Evolutionary conservation across 139 green algal species (phyloP).

Genomic region (Astrephomene gubernaculifera): DNA sequence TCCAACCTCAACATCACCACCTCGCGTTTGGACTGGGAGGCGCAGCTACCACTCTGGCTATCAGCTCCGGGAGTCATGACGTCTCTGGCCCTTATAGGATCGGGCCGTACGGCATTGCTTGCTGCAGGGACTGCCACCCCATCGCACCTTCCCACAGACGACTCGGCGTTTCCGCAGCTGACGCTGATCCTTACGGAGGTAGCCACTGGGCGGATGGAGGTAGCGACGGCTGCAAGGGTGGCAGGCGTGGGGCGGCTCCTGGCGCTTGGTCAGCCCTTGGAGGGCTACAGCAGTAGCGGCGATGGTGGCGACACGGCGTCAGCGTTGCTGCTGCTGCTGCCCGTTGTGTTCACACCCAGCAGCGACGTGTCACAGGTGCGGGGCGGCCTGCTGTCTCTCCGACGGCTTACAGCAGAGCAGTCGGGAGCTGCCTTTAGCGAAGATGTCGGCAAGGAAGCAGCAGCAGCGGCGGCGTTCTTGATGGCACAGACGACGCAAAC

Average conservation of each 20-base stretch:
- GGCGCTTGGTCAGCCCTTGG: background rate
- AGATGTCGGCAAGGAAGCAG: too few relatives aligned
- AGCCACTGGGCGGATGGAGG: background rate
- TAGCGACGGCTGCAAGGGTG: background rate
- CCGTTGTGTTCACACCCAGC: background rate
- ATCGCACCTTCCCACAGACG: background rate
- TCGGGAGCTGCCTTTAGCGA: too few relatives aligned
- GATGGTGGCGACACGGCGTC: background rate
- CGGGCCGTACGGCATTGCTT: background rate
- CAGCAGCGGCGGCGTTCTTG: too few relatives aligned
- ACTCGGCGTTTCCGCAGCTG: background rate
- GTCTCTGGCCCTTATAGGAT: background rate
- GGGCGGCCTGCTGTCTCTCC: background rate
- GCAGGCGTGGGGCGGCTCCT: background rate
- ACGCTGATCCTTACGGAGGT: background rate
- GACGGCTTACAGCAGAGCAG: background rate
- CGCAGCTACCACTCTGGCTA: background rate
- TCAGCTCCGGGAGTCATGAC: background rate
- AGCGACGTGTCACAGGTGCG: background rate
- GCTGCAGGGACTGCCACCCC: too few relatives aligned
- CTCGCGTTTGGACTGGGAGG: background rate
- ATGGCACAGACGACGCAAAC: too few relatives aligned
- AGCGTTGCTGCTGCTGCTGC: background rate
- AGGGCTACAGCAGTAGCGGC: background rate
- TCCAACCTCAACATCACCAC: slow-evolving; percentile 8